A percentile compares a stretch with the other conserved stretches of the same genome.
Conservation (phyloP, 257 asterid genomes). For the Verbena officinalis region DNA sequence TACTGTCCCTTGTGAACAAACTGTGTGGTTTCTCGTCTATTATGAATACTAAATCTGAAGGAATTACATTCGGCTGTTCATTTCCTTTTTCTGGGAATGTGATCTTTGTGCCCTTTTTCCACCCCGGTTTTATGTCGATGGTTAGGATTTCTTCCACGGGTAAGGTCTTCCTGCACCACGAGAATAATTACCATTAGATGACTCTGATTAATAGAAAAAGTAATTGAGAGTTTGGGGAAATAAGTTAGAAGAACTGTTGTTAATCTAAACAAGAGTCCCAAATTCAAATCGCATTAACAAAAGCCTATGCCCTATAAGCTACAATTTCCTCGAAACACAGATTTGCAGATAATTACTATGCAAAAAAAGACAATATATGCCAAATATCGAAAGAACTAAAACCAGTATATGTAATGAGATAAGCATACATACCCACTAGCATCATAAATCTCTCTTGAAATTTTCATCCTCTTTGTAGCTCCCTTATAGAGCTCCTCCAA, state of each 20-base stretch:
- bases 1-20: constrained; percentile 71
- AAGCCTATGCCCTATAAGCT: no score
- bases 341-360: no score
- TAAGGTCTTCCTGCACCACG: constrained; percentile 60
- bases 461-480: constrained; percentile 88
- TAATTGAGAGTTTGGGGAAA: no score
- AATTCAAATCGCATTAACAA: no score
- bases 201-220: neutral
- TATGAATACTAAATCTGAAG: constrained; percentile 79
- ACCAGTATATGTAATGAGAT: neutral
- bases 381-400: neutral
- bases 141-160: constrained; percentile 76
- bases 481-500: constrained; percentile 89
- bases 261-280: no score
- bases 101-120: constrained; percentile 95
- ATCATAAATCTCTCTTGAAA: constrained; percentile 81
- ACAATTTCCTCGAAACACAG: no score
- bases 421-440: constrained; percentile 74
- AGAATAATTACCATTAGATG: constrained; percentile 5
- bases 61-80: constrained; percentile 68
- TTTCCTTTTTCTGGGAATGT: constrained; percentile 96
- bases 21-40: constrained; percentile 85
- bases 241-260: no score
- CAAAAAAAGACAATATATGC: no score
- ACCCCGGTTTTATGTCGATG: constrained; percentile 80